Evolutionary conservation across 2,329 filamentous ascomycete genomes (phyloP).

Genomic region (Talaromyces sp.): DNA sequence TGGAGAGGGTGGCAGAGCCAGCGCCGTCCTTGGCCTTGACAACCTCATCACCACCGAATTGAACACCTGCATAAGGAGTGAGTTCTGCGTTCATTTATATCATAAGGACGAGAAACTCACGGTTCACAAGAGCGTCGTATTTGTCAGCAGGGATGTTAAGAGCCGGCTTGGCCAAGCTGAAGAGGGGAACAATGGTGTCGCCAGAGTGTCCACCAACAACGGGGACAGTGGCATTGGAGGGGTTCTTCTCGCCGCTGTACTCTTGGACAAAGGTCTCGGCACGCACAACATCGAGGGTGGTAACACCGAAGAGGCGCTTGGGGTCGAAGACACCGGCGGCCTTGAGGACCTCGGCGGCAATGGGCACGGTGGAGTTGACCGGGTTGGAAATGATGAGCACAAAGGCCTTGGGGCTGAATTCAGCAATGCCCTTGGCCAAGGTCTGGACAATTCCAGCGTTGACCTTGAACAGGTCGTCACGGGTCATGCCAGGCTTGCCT

Average conservation of each 20-base stretch:
- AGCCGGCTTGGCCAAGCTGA: slow-evolving; percentile 80
- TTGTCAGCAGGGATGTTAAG: slow-evolving; percentile 83
- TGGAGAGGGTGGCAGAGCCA: slow-evolving; percentile 85
- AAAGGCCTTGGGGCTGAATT: slow-evolving; percentile 87
- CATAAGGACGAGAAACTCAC: slow-evolving; percentile 41
- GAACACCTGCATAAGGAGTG: slow-evolving; percentile 54
- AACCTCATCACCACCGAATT: slow-evolving; percentile 97
- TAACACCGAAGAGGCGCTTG: slow-evolving; percentile 95
- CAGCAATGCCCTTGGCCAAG: slow-evolving; percentile 79
- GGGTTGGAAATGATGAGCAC: slow-evolving; percentile 98
- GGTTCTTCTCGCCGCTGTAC: slow-evolving; percentile 75
- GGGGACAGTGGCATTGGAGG: slow-evolving; percentile 76
- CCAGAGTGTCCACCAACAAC: slow-evolving; percentile 97
- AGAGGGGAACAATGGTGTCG: slow-evolving; percentile 95
- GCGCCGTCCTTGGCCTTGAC: slow-evolving; percentile 91
- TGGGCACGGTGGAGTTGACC: slow-evolving; percentile 97
- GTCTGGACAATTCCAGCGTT: slow-evolving; percentile 97
- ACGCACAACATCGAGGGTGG: slow-evolving; percentile 95
- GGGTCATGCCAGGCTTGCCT: slow-evolving; percentile 99
- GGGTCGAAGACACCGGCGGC: slow-evolving; percentile 87
- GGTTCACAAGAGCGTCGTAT: slow-evolving; percentile 84
- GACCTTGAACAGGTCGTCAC: slow-evolving; percentile 99
- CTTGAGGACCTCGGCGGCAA: slow-evolving; percentile 96
- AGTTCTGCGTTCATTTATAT: neutral
- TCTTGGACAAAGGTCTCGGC: slow-evolving; percentile 93